Conservation (phyloP, 1,284 basidiomycete genomes). For the Ustilago sp. region DNA sequence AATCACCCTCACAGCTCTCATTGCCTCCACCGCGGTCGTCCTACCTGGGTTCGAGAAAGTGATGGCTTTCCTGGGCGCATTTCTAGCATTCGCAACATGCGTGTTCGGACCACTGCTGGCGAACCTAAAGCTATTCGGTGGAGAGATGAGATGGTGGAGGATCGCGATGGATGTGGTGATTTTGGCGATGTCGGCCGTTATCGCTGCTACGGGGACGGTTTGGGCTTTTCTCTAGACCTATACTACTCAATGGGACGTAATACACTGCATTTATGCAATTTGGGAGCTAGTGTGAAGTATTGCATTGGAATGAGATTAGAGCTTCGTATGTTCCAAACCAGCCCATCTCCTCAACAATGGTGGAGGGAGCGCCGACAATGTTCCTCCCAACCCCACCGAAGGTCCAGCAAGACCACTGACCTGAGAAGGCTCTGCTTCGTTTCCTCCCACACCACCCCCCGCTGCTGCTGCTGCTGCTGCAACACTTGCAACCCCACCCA, state of each 20-base stretch:
- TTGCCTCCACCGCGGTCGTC: conserved; percentile 68
- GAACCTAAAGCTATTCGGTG: conserved; percentile 52
- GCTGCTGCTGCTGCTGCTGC: background rate
- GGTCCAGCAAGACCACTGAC: background rate
- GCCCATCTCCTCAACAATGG: conserved; percentile 43
- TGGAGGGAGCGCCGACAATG: conserved; percentile 32
- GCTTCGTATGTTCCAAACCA: conserved; percentile 47
- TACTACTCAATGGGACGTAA: background rate
- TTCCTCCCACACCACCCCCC: background rate
- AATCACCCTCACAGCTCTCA: conserved; percentile 49
- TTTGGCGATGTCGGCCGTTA: conserved; percentile 49
- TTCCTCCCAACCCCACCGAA: background rate
- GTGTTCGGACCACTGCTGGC: conserved; percentile 66
- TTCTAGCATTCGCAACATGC: conserved; percentile 80
- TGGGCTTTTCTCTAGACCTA: conserved; percentile 53
- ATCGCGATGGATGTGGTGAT: conserved; percentile 51
- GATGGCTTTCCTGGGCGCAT: conserved; percentile 89
- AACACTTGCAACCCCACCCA: background rate
- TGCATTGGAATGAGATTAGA: conserved; percentile 9
- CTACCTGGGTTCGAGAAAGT: conserved; percentile 87
- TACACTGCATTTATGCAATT: no score
- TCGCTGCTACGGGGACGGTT: conserved; percentile 58
- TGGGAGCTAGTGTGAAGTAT: no score
- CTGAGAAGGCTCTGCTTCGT: background rate
- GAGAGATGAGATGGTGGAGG: conserved; percentile 38